phyloP scores from a whole-genome alignment of 1,139 yeast species.

The Ogataea hybrid region DNA sequence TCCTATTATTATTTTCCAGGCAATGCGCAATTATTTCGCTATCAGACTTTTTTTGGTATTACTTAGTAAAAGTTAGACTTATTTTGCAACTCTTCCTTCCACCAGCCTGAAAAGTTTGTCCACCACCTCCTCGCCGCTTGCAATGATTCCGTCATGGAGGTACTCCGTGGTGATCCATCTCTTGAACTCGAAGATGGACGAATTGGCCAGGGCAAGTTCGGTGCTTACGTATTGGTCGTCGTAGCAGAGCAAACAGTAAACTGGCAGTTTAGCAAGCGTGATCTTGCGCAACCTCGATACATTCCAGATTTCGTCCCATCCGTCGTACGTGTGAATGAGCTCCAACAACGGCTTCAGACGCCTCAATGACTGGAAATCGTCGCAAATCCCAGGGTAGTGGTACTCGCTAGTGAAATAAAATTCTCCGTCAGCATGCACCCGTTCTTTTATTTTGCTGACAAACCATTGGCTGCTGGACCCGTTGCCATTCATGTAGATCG shows the following conservation, averaged over 20 bases:
- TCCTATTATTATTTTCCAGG: neutral
- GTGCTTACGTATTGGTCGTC: slow-evolving; percentile 57
- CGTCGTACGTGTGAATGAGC: slow-evolving; percentile 38
- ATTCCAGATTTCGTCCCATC: slow-evolving; percentile 47
- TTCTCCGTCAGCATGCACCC: slow-evolving; percentile 22
- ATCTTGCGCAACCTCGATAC: slow-evolving; percentile 30
- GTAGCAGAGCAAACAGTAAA: slow-evolving; percentile 50
- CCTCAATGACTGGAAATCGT: slow-evolving; percentile 45
- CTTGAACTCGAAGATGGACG: slow-evolving; percentile 36
- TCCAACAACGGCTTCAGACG: slow-evolving; percentile 42
- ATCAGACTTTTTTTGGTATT: neutral
- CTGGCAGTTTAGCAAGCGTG: slow-evolving; percentile 37
- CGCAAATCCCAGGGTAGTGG: slow-evolving; percentile 51
- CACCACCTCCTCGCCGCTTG: slow-evolving; percentile 38
- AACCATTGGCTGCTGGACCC: slow-evolving; percentile 43
- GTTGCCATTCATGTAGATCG: slow-evolving; percentile 49
- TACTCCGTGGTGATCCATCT: slow-evolving; percentile 47
- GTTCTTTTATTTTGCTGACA: slow-evolving; percentile 42
- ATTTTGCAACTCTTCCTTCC: neutral
- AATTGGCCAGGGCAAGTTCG: slow-evolving; percentile 36
- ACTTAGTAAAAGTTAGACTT: neutral
- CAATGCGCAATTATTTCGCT: neutral
- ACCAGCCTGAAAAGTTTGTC: slow-evolving; percentile 22
- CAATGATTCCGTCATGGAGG: slow-evolving; percentile 52
- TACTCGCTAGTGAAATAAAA: slow-evolving; percentile 58